Evolutionary conservation across 73 alveolate genomes (phyloP), one percentile per base, ranked within the genome.

Genomic region (Stentor roeselii): DNA sequence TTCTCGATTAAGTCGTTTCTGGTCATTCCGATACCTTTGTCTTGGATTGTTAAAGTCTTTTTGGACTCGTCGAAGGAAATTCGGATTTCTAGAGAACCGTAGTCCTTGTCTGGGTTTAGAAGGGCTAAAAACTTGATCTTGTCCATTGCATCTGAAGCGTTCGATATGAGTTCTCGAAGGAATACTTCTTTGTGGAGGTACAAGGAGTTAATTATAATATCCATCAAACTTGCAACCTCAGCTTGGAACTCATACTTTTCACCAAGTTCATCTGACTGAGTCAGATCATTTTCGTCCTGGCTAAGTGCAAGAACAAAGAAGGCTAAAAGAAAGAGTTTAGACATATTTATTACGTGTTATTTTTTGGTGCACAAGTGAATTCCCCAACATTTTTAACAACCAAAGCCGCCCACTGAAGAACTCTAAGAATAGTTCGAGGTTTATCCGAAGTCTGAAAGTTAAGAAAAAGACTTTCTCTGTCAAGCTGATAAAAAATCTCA

Each of bases 101-200:
- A 76, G 76, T 32, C 42, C n/a, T 35, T 75, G 14, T 42, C 99
- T 36, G 98, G 98, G 92, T 96, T 96, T 86, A 92, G 93, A 36
- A 98, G 96, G 39, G 99, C 86, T 78, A 92, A 85, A 90, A 96
- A 96, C 67, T 98, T 89, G 86, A 96, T 97, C 91, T 98, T 98
- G 93, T 98, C 99, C 76, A 98, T 90, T 36, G 99, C 99, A 90
- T 98, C 99, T 21, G 99, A 93, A 76, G 99, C 99, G 90, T 98
- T 98, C 84, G 99, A 98, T 76, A 98, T 98, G 85, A 98, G 92
- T 89, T 98, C 99, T 76, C 99, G 93, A 84, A 98, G 87, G 94
- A 98, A 98, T 84, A 98, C 98, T 87, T 98, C 99, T 92, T 98
- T 98, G 90, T 98, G 89, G 76, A 98, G 93, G 94, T 98, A 98